These are phyloP conservation scores for Nymphaea thermarum DNA, from an alignment of 164 flowering plant species.

Conservation along the genomic window DNA sequence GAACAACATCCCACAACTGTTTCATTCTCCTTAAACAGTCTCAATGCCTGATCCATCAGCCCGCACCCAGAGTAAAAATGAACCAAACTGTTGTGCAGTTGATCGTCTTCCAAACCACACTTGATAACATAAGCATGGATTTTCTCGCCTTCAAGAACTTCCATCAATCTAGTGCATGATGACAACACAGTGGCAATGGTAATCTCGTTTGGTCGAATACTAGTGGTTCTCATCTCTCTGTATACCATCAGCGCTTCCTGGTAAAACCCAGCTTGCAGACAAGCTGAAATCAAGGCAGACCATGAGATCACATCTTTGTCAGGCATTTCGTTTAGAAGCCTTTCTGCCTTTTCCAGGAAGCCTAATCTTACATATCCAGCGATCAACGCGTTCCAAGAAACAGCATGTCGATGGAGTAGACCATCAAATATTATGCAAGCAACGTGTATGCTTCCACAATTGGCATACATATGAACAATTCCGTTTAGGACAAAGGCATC, in stretches of 20 bases:
- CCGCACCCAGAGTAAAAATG: constrained; percentile 64
- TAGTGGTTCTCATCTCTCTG: constrained; percentile 19
- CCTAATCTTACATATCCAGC: constrained; percentile 71
- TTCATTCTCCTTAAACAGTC: constrained; percentile 25
- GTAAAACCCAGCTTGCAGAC: constrained; percentile 30
- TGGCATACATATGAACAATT: constrained; percentile 14
- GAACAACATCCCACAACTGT: constrained; percentile 53
- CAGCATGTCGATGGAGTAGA: constrained; percentile 28
- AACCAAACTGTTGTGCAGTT: constrained; percentile 44
- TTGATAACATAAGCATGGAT: constrained; percentile 55
- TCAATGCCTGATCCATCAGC: constrained; percentile 23
- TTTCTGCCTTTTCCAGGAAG: constrained; percentile 19
- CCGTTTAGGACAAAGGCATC: constrained; percentile 17
- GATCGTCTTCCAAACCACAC: constrained; percentile 29
- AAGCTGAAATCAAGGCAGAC: constrained; percentile 36
- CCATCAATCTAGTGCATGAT: constrained; percentile 21
- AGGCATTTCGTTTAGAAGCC: constrained; percentile 42
- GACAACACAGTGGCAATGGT: constrained; percentile 51
- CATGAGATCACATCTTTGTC: constrained; percentile 36
- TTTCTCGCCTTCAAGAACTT: constrained; percentile 39
- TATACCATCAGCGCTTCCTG: constrained; percentile 21
- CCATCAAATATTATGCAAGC: constrained; percentile 30
- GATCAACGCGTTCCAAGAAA: constrained; percentile 77
- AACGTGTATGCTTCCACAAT: constrained; percentile 7
- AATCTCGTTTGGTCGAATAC: constrained; percentile 25